Evolutionary conservation across 345 rosid species (phyloP), one percentile per base, ranked within the genome.

Genomic region (Theobroma cacao): DNA sequence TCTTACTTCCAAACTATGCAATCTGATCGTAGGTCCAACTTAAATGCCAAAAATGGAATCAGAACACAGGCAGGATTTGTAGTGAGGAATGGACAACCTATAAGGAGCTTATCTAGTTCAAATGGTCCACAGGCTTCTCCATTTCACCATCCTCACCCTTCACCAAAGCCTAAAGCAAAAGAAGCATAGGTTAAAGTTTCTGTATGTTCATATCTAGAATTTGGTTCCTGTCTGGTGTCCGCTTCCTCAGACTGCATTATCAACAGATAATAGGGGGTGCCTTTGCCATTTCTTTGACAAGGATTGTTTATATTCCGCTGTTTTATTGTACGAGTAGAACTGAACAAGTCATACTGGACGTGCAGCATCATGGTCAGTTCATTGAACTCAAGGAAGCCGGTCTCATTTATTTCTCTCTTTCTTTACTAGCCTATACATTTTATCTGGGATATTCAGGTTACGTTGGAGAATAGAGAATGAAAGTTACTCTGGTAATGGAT

Each of bases 81-180:
- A 15, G 81, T 88, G 26, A 89, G 95, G 87, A 93, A 93, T 38
- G 98, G 98, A 62, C 92, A 89, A n/a, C 79, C 91, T 50, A 18
- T 86, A 74, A 89, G 94, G 85, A 90, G 91, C 82, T 85, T 93
- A 64, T 92, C 95, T 26, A 88, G 83, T 63, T 67, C 88, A 33
- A 89, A 89, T 67, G 82, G 84, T 53, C 85, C 82, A 48, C 89
- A 82, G 69, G 88, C 85, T 36, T 89, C 98, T 8, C 98, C 97
- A 24, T 88, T 85, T 82, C 84, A 84, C 40, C 82, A 86, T 82
- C 85, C 82, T 14, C 89, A 76, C 1, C 88, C 73, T 30, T 93
- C 94, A 80, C 95, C 97, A 52, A 93, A 90, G 72, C 89, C 94
- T 36, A 89, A 84, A 52, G 91, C 90, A 45, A 92, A 77, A 75